Conservation (phyloP, 2,329 filamentous ascomycete species). For the Fusarium incarnatum region DNA sequence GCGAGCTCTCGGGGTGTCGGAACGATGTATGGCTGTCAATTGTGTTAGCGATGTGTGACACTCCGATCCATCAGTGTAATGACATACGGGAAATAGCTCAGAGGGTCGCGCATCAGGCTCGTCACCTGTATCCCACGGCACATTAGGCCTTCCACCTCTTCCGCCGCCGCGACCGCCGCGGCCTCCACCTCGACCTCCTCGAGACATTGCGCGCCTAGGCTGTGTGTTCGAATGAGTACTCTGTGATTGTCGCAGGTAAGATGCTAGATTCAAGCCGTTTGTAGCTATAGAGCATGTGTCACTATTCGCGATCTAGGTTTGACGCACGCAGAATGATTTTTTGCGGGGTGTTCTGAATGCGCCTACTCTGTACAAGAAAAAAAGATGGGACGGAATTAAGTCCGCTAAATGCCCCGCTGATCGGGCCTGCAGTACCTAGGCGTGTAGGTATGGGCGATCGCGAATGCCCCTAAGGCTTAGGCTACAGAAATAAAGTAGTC, state of each 20-base stretch:
- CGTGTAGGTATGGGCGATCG: not conserved
- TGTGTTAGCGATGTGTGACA: constrained; percentile 22
- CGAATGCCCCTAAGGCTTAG: not conserved
- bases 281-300: not conserved
- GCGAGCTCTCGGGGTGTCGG: constrained; percentile 59
- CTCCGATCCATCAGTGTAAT: not conserved
- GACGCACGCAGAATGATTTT: constrained; percentile 36
- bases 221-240: not conserved
- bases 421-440: not conserved
- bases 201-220: constrained; percentile 57
- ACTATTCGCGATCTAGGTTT: constrained; percentile 27
- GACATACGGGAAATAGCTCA: constrained; percentile 68
- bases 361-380: constrained; percentile 1
- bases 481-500: not conserved
- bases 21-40: constrained; percentile 61
- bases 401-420: constrained; percentile 36
- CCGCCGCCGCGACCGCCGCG: constrained; percentile 63
- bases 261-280: not conserved
- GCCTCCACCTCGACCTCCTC: constrained; percentile 65
- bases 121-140: constrained; percentile 65
- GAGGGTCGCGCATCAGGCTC: constrained; percentile 68
- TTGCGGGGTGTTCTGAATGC: constrained; percentile 41
- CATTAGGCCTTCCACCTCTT: constrained; percentile 59
- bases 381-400: constrained; percentile 33
- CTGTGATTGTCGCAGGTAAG: not conserved